phyloP scores from a whole-genome alignment of 768 basidiomycete genomes.

The Mycena chlorophos region DNA sequence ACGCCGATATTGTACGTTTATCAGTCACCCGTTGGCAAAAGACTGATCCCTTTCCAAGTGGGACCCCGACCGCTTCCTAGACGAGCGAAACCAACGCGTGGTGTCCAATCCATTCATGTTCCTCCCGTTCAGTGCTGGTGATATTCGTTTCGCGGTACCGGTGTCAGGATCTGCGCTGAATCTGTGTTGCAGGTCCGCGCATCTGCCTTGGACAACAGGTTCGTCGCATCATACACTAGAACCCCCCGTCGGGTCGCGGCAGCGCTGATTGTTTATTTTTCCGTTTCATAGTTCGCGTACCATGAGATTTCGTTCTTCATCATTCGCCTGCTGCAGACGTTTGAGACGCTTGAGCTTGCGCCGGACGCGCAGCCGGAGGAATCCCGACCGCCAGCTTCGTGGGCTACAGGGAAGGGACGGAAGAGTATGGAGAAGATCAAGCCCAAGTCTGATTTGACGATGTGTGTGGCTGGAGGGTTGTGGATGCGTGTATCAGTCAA shows the following conservation, averaged over 20 bases:
- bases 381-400: conserved; percentile 42
- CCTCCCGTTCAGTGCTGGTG: conserved; percentile 41
- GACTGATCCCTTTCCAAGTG: conserved; percentile 34
- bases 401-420: conserved; percentile 34
- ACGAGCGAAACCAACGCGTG: conserved; percentile 49
- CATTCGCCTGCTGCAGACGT: conserved; percentile 51
- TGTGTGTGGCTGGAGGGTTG: conserved; percentile 42
- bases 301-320: conserved; percentile 59
- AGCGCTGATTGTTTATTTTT: not conserved
- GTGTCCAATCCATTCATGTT: conserved; percentile 46
- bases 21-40: not conserved
- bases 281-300: conserved; percentile 49
- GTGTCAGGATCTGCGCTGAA: not conserved
- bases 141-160: not conserved
- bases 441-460: conserved; percentile 42
- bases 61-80: conserved; percentile 59
- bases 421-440: conserved; percentile 43
- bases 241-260: not conserved
- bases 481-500: too few species aligned
- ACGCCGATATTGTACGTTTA: conserved; percentile 38
- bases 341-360: conserved; percentile 45
- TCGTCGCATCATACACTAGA: not conserved
- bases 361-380: conserved; percentile 43
- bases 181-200: conserved; percentile 22
- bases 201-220: conserved; percentile 46